A percentile compares a stretch with the other conserved stretches of the same genome.
Evolutionary conservation across 768 basidiomycete species (phyloP).

Genomic region (Podaxis sp.): DNA sequence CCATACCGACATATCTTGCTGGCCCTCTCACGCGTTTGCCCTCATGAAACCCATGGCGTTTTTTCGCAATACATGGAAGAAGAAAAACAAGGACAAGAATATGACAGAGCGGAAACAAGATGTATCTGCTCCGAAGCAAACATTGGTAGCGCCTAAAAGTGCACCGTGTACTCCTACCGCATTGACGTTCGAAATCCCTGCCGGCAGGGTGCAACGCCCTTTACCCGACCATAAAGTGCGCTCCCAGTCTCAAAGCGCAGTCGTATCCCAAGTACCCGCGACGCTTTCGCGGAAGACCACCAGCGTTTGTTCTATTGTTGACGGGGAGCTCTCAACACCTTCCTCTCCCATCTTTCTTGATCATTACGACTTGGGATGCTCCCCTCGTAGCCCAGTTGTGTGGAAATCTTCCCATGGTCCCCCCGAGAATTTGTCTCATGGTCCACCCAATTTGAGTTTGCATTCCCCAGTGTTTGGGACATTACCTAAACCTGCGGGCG

Average conservation of each 20-base stretch:
- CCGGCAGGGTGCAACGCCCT: not conserved
- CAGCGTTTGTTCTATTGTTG: conserved; percentile 7
- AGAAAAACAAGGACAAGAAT: conserved; percentile 24
- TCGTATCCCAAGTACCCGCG: not conserved
- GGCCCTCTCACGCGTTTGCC: conserved; percentile 6
- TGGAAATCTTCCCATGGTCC: conserved; percentile 19
- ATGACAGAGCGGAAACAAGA: conserved; percentile 1
- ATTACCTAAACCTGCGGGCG: conserved; percentile 15
- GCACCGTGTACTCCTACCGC: conserved; percentile 7
- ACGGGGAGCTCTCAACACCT: not conserved
- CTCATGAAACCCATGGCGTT: conserved; percentile 40
- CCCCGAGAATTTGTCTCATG: conserved; percentile 22
- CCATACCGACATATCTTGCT: not conserved
- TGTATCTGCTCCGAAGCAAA: not conserved
- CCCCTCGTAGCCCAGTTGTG: not conserved
- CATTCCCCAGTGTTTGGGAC: conserved; percentile 16
- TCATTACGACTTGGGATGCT: not conserved
- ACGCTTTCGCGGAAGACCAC: conserved; percentile 1
- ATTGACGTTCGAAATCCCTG: conserved; percentile 1
- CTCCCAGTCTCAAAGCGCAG: conserved; percentile 3
- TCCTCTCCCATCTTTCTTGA: not conserved
- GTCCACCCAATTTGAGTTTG: conserved; percentile 19
- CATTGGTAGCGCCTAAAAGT: conserved; percentile 1
- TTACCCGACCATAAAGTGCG: not conserved
- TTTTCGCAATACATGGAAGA: conserved; percentile 39